These are phyloP conservation scores for Trichoderma sp. DNA, from an alignment of 2,329 filamentous ascomycete species.

Conservation along the genomic window DNA sequence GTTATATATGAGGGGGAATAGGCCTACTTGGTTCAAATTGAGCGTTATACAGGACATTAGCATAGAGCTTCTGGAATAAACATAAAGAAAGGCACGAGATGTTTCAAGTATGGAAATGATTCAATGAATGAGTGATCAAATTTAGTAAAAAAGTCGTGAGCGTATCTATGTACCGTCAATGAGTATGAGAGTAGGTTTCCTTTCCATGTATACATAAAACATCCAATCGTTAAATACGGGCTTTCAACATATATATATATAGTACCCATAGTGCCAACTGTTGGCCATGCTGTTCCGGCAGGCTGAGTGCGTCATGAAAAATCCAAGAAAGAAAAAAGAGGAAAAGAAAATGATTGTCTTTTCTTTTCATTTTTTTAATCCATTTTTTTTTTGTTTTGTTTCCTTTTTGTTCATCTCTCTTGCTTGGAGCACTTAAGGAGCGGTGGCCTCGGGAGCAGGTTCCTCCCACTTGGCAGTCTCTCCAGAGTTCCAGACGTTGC, in stretches of 20 bases:
- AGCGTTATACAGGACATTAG: not conserved
- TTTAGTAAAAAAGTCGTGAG: conserved; percentile 26
- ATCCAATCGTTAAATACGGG: conserved; percentile 28
- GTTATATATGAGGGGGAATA: not conserved
- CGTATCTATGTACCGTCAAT: conserved; percentile 28
- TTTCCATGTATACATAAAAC: conserved; percentile 27
- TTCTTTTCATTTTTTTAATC: not conserved
- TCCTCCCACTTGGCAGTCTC: conserved; percentile 39
- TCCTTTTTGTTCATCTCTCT: not conserved
- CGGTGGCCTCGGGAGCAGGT: conserved; percentile 11
- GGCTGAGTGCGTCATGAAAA: conserved; percentile 4
- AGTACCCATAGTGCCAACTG: conserved; percentile 23
- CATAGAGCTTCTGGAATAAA: not conserved
- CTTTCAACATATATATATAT: conserved; percentile 11
- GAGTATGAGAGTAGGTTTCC: conserved; percentile 23
- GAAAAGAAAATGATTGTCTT: not conserved
- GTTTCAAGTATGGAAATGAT: not conserved
- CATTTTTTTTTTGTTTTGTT: not conserved
- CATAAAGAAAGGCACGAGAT: not conserved
- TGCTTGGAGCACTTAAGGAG: conserved; percentile 3
- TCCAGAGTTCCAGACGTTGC: conserved; percentile 48
- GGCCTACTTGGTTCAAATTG: not conserved
- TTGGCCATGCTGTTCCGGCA: conserved; percentile 20
- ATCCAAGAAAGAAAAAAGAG: not conserved
- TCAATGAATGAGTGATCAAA: conserved; percentile 17